Percentiles rank a stretch among this genome's conserved stretches.
Conservation (phyloP, 257 asterid genomes). For the Lithospermum erythrorhizon region DNA sequence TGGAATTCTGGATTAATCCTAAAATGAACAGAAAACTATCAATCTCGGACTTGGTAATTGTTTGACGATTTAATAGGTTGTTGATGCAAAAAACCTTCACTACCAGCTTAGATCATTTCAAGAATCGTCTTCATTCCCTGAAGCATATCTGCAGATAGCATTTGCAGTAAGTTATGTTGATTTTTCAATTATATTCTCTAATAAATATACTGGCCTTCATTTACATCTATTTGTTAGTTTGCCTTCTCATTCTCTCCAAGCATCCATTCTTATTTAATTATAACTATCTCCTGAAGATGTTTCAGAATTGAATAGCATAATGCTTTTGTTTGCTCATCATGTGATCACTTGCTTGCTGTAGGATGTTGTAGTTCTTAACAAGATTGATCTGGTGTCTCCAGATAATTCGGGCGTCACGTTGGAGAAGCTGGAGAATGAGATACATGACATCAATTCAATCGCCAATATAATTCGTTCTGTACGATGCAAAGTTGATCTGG, state of each 20-base stretch:
- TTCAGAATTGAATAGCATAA: slow-evolving; percentile 1
- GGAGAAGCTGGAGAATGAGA: slow-evolving; percentile 78
- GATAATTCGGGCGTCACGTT: slow-evolving; percentile 35
- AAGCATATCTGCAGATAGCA: slow-evolving; percentile 89
- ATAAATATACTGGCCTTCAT: neutral
- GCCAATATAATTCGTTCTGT: slow-evolving; percentile 62
- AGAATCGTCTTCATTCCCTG: slow-evolving; percentile 79
- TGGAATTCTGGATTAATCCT: neutral
- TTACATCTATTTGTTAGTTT: neutral
- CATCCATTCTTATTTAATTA: too few relatives aligned
- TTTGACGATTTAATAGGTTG: slow-evolving; percentile 47
- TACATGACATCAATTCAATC: slow-evolving; percentile 60
- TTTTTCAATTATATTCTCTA: neutral
- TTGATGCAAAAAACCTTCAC: slow-evolving; percentile 90
- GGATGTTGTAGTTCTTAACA: slow-evolving; percentile 96
- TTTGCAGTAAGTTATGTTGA: slow-evolving; percentile 52
- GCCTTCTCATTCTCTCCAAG: neutral
- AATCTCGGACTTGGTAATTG: slow-evolving; percentile 4
- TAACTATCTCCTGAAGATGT: neutral
- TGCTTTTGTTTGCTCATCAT: slow-evolving; percentile 8
- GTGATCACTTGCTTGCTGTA: slow-evolving; percentile 15
- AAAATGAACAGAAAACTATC: neutral
- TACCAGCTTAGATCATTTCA: slow-evolving; percentile 69
- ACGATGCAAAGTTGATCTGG: slow-evolving; percentile 74
- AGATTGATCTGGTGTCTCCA: slow-evolving; percentile 67